Evolutionary conservation across 208 protist genomes (phyloP), one percentile per base, ranked within the genome.

Genomic region (Sergeia podlipaevii): DNA sequence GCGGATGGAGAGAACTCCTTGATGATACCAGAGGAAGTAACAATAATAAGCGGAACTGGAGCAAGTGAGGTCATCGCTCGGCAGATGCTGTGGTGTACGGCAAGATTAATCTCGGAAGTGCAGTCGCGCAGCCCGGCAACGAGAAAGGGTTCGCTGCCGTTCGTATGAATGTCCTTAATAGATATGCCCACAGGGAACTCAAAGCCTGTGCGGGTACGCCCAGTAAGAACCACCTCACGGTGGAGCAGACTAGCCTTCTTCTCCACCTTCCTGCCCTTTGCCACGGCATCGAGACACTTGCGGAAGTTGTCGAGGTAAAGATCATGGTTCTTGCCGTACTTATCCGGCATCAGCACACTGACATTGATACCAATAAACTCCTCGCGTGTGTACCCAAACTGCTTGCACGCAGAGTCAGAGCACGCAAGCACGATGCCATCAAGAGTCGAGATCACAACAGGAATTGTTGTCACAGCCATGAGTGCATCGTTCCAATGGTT

Each of bases 301-400:
- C 37, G 11, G 46, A 65, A 73, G n/a, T 18, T 7, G 4, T 5
- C 18, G 17, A 73, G 20, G 52, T 60, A 65, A 10, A 62, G 5
- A n/a, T 54, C 53, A 51, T 73, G 61, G 18, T 70, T 10, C 10
- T 6, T 18, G 11, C 24, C 54, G n/a, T 57, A 39, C 8, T 20
- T 3, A 11, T 15, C 6, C 4, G 66, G 60, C 66, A 73, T 73
- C 36, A 73, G 45, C n/a, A 70, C 43, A 27, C 20, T 34, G 10
- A 73, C 21, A 30, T 73, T 73, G 38, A 38, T 6, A 8, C 61
- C 66, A 38, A 73, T 66, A 6, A 62, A 37, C 41, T 73, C 61
- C 42, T 65, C 39, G 38, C 49, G 49, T 17, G 44, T 5, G 6
- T 15, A 53, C 28, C n/a, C 8, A 21, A 62, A 62, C 28, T 34